Conservation (phyloP, 148 eudicot genomes). For the Persicaria tinctoria region DNA sequence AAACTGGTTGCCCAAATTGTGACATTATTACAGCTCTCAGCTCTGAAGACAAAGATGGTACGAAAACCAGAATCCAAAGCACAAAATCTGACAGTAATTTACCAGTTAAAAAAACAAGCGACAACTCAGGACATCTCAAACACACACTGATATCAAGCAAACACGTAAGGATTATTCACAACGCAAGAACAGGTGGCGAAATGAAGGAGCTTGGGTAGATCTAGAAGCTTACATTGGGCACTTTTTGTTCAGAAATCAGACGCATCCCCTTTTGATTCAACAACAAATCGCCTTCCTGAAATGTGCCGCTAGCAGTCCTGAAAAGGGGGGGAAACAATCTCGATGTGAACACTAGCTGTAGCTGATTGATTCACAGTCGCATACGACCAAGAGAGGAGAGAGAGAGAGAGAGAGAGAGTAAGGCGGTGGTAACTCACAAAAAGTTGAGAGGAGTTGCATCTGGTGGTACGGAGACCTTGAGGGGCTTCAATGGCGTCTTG, state of each 20-base stretch:
- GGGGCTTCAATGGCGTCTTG: conserved; percentile 71
- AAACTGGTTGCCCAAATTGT: background rate
- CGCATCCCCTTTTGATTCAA: conserved; percentile 77
- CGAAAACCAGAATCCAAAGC: background rate
- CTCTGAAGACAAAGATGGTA: background rate
- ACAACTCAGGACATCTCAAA: background rate
- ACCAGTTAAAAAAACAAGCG: background rate
- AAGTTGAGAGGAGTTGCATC: conserved; percentile 66
- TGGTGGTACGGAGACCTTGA: conserved; percentile 87
- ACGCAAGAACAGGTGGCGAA: background rate
- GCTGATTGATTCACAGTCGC: background rate
- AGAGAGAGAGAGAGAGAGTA: background rate
- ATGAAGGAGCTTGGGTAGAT: background rate
- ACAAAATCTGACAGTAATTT: background rate
- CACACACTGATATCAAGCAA: background rate
- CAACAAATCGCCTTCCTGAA: conserved; percentile 86
- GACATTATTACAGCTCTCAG: background rate
- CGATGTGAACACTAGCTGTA: background rate
- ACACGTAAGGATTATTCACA: background rate
- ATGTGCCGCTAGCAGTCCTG: conserved; percentile 96
- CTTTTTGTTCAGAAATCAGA: conserved; percentile 54
- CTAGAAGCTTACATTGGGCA: conserved; percentile 41
- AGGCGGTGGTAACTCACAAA: conserved; percentile 33
- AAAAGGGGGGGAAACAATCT: background rate
- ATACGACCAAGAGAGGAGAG: background rate